Evolutionary conservation across 352 stramenopile genomes (phyloP), one percentile per base, ranked within the genome.

Genomic region (Lagenidium sp.): DNA sequence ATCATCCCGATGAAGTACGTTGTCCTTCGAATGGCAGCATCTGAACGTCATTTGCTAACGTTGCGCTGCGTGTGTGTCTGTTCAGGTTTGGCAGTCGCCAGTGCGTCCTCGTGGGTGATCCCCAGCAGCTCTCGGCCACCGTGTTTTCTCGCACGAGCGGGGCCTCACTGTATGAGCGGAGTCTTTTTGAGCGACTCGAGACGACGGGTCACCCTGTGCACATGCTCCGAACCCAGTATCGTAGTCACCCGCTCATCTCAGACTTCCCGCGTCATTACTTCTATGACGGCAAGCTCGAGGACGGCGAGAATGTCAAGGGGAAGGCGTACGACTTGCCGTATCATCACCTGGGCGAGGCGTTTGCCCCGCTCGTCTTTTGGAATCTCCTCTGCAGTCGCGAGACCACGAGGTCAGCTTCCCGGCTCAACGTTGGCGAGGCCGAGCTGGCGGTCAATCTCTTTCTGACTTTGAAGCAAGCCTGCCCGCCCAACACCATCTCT

Each of bases 41-140:
- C 10, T n/a, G 20, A 40, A 11, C 16, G 8, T 4, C 13, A 22
- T 23, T 39, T 34, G n/a, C n/a, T n/a, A n/a, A n/a, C n/a, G n/a
- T n/a, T n/a, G n/a, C n/a, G n/a, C n/a, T 57, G 2, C n/a, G 34
- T 3, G 19, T 52, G n/a, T 22, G 40, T 21, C 36, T 44, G 2
- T 32, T 6, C 42, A 93, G 80, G 34, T 93, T 95, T 52, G 85
- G 85, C 12, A 93, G 85, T 45, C 77, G 69, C 11, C 85, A 95
- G 47, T 96, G 85, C 35, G 87, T 97, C 11, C 66, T 97, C 6
- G 90, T 97, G 3, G 90, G 90, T 18, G 90, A 97, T 56, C 90
- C 88, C 0, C 87, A 97, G 53, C 90, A 97, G 48, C 65, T 97
- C 15, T 87, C 83, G 26, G 90, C 90, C n/a, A 97, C 90, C 1